A percentile compares a stretch with the other conserved stretches of the same genome.
Evolutionary conservation across 768 basidiomycete genomes (phyloP).

Genomic region (Collybiopsis confluens): DNA sequence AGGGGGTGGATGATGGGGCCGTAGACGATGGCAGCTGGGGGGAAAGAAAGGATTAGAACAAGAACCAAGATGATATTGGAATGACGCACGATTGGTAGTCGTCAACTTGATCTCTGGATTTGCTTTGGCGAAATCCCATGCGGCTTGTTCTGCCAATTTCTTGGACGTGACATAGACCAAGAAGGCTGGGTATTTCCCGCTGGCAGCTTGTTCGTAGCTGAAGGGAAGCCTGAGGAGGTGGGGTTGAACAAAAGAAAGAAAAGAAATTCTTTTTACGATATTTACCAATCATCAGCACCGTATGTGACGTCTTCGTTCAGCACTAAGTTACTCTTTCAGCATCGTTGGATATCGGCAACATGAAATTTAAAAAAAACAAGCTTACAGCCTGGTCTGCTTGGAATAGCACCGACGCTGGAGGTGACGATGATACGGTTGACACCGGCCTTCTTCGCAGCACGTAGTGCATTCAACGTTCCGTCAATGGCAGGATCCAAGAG

Average conservation of each 20-base stretch:
- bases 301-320: not conserved
- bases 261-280: too few relatives aligned
- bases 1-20: slow-evolving; percentile 7
- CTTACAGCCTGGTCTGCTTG: slow-evolving; percentile 4
- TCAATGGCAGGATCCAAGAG: slow-evolving; percentile 19
- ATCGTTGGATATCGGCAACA: not conserved
- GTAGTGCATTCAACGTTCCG: slow-evolving; percentile 17
- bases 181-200: slow-evolving; percentile 2
- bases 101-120: slow-evolving; percentile 21
- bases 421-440: slow-evolving; percentile 17
- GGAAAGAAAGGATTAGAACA: not conserved
- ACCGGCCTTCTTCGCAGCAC: slow-evolving; percentile 17
- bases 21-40: slow-evolving; percentile 4
- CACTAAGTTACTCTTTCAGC: not conserved
- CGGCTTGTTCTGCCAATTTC: slow-evolving; percentile 20
- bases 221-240: slow-evolving; percentile 12
- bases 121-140: slow-evolving; percentile 21
- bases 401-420: slow-evolving; percentile 14
- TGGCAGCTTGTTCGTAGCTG: slow-evolving; percentile 15
- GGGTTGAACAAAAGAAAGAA: not conserved
- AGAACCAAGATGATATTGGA: not conserved
- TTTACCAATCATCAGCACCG: slow-evolving; percentile 7
- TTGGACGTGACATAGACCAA: slow-evolving; percentile 23
- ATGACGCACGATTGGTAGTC: slow-evolving; percentile 14
- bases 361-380: not conserved